phyloP scores from a whole-genome alignment of 2,329 filamentous ascomycete species.

The Trematosphaeria pertusa region DNA sequence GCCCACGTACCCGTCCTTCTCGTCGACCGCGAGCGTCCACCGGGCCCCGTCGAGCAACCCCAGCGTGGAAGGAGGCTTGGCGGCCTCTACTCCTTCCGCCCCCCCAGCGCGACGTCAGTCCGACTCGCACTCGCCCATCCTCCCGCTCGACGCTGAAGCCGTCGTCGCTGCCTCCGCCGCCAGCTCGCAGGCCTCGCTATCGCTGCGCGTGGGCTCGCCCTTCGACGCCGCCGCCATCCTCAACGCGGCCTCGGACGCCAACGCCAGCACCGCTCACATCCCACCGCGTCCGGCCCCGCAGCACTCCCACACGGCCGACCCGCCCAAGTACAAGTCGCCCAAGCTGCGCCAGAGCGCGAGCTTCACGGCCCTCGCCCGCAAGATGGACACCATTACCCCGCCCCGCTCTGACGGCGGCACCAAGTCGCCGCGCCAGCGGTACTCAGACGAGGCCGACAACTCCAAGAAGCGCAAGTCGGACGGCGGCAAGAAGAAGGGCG shows the following conservation, averaged over 20 bases:
- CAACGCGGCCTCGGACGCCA: slow-evolving; percentile 26
- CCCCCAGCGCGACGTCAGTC: neutral
- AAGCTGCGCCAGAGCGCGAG: slow-evolving; percentile 51
- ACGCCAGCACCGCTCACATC: slow-evolving; percentile 20
- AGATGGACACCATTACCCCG: slow-evolving; percentile 51
- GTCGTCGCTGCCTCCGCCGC: slow-evolving; percentile 4
- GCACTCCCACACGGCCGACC: slow-evolving; percentile 33
- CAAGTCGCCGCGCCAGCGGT: slow-evolving; percentile 48
- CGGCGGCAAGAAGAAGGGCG: slow-evolving; percentile 50
- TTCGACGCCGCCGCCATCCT: slow-evolving; percentile 50
- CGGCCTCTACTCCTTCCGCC: neutral
- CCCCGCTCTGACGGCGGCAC: slow-evolving; percentile 39
- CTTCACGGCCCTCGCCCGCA: slow-evolving; percentile 51
- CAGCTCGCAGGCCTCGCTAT: slow-evolving; percentile 2
- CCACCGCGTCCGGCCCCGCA: slow-evolving; percentile 33
- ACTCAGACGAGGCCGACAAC: slow-evolving; percentile 46
- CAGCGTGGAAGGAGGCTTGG: neutral
- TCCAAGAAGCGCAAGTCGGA: slow-evolving; percentile 41
- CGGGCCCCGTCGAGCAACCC: slow-evolving; percentile 1
- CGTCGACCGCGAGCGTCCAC: neutral
- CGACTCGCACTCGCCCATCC: neutral
- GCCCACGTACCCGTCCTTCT: slow-evolving; percentile 35
- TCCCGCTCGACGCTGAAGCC: slow-evolving; percentile 2
- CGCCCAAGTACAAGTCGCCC: slow-evolving; percentile 30
- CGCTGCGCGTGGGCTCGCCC: slow-evolving; percentile 36